Conservation (phyloP, 345 rosid genomes). For the Excoecaria cochinchinensis region DNA sequence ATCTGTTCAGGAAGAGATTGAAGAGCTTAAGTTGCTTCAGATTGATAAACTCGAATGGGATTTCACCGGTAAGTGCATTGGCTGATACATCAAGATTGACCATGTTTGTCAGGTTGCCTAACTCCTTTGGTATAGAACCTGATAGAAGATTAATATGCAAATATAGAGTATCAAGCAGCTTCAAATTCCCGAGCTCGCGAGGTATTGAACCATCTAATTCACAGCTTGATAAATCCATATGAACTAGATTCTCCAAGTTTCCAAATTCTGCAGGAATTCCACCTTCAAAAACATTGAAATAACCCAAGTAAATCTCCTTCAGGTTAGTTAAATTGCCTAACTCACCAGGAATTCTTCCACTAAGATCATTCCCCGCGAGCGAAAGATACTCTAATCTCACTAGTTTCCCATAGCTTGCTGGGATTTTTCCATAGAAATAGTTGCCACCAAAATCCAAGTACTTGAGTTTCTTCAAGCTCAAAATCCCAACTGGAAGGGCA, state of each 20-base stretch:
- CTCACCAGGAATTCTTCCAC: constrained; percentile 65
- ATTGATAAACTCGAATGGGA: constrained; percentile 61
- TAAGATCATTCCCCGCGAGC: constrained; percentile 74
- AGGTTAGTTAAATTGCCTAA: constrained; percentile 68
- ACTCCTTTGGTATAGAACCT: constrained; percentile 59
- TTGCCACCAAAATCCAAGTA: constrained; percentile 86
- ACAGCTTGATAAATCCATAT: constrained; percentile 73
- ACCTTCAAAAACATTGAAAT: constrained; percentile 64
- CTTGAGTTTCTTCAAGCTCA: constrained; percentile 39
- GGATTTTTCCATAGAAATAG: constrained; percentile 71
- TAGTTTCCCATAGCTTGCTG: constrained; percentile 55
- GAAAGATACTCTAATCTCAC: constrained; percentile 58
- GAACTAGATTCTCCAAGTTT: constrained; percentile 55
- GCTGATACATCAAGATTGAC: constrained; percentile 71
- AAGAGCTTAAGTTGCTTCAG: constrained; percentile 63
- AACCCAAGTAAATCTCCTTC: constrained; percentile 64
- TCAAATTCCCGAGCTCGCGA: constrained; percentile 55
- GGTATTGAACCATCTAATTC: constrained; percentile 75
- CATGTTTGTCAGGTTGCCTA: constrained; percentile 73
- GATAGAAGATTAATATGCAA: constrained; percentile 68
- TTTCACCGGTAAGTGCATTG: constrained; percentile 71
- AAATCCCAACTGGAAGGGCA: constrained; percentile 50
- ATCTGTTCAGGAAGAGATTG: constrained; percentile 68
- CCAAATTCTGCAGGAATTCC: constrained; percentile 76
- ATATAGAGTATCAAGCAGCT: constrained; percentile 60